Percentiles rank a stretch among this genome's conserved stretches.
Evolutionary conservation across 2,329 filamentous ascomycete genomes (phyloP).

Genomic region (Botrytis fabae): DNA sequence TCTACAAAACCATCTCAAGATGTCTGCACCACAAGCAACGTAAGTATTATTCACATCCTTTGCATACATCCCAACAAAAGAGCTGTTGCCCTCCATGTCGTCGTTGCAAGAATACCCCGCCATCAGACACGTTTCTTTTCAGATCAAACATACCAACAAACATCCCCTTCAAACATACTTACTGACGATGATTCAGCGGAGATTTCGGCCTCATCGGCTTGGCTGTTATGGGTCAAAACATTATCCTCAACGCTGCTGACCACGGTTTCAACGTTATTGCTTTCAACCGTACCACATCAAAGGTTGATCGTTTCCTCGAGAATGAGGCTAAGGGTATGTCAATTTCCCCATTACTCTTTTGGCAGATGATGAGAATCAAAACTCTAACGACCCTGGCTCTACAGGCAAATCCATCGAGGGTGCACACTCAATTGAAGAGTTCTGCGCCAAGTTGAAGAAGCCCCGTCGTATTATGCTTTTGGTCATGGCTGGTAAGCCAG

Average conservation of each 20-base stretch:
- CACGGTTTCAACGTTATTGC: constrained; percentile 95
- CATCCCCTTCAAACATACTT: constrained; percentile 13
- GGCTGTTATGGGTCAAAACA: constrained; percentile 87
- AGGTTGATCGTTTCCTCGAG: constrained; percentile 91
- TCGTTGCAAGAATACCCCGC: constrained; percentile 14
- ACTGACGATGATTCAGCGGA: constrained; percentile 44
- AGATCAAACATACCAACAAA: background rate
- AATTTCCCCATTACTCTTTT: background rate
- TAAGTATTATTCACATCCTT: constrained; percentile 52
- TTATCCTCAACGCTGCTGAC: constrained; percentile 87
- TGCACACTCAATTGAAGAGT: constrained; percentile 91
- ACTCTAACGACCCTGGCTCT: constrained; percentile 22
- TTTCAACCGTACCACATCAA: constrained; percentile 97
- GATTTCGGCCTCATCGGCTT: constrained; percentile 92
- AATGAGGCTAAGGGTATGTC: constrained; percentile 79
- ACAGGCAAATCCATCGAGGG: constrained; percentile 88
- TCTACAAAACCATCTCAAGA: constrained; percentile 29
- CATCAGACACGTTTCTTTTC: background rate
- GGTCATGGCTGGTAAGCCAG: constrained; percentile 96
- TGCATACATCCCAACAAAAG: constrained; percentile 21
- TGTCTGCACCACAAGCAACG: constrained; percentile 52
- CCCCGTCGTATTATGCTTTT: constrained; percentile 97
- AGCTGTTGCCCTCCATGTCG: constrained; percentile 7
- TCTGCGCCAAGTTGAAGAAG: constrained; percentile 93
- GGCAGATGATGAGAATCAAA: constrained; percentile 1